Evolutionary conservation across 1,139 yeast species (phyloP).

Genomic region (Debaryomyces udenii): DNA sequence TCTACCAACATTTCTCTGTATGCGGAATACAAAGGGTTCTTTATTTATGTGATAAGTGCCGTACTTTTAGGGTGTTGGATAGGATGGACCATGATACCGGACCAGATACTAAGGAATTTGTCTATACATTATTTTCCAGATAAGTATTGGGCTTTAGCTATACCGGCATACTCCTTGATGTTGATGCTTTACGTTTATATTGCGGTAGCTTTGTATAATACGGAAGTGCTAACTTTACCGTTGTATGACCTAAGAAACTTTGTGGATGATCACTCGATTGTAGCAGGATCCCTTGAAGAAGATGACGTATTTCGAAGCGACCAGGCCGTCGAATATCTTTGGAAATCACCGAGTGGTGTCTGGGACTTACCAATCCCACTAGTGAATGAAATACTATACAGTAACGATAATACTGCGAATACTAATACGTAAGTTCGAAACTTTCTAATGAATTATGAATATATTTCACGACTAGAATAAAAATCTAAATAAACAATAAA

Average conservation of each 20-base stretch:
- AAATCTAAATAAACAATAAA: slow-evolving; percentile 8
- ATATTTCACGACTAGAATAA: slow-evolving; percentile 4
- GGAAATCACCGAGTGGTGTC: slow-evolving; percentile 74
- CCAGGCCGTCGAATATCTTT: slow-evolving; percentile 37
- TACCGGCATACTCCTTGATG: slow-evolving; percentile 72
- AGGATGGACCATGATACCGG: slow-evolving; percentile 73
- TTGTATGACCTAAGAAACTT: slow-evolving; percentile 63
- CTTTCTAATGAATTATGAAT: slow-evolving; percentile 5
- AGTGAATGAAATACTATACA: slow-evolving; percentile 70
- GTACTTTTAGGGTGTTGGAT: slow-evolving; percentile 56
- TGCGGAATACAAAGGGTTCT: slow-evolving; percentile 83
- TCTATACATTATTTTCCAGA: slow-evolving; percentile 79
- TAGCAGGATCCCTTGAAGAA: slow-evolving; percentile 33
- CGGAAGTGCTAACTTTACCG: slow-evolving; percentile 67
- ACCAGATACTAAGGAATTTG: slow-evolving; percentile 48
- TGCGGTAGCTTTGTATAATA: slow-evolving; percentile 69
- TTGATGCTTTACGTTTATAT: slow-evolving; percentile 71
- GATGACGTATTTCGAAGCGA: slow-evolving; percentile 15
- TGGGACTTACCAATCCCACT: slow-evolving; percentile 77
- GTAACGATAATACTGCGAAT: slow-evolving; percentile 18
- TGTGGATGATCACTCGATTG: slow-evolving; percentile 66
- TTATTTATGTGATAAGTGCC: slow-evolving; percentile 65
- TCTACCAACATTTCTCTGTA: slow-evolving; percentile 66
- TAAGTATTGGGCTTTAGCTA: slow-evolving; percentile 82
- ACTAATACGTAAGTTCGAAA: background rate